These are phyloP conservation scores for Arthrinium puccinioides DNA, from an alignment of 2,329 filamentous ascomycete genomes.

Conservation along the genomic window DNA sequence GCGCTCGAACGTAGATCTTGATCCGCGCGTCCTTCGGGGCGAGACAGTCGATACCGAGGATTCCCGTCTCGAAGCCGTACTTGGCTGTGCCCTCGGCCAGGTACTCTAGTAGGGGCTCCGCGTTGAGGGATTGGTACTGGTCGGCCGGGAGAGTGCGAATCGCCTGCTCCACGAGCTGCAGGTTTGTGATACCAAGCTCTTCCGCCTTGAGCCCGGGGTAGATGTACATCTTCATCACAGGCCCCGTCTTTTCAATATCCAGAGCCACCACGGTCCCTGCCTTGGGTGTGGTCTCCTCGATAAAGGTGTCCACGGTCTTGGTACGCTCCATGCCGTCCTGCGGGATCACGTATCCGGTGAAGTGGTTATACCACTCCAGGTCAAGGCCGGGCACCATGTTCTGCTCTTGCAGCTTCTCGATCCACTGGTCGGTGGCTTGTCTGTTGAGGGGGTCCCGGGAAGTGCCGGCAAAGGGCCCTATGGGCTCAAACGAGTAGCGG, in stretches of 20 bases:
- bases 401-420: conserved; percentile 2
- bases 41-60: conserved; percentile 1
- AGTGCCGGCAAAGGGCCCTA: conserved; percentile 1
- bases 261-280: conserved; percentile 1
- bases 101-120: background rate
- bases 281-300: conserved; percentile 4
- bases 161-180: conserved; percentile 2
- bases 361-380: conserved; percentile 3
- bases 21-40: background rate
- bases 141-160: background rate
- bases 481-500: conserved; percentile 3
- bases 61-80: conserved; percentile 2
- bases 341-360: background rate
- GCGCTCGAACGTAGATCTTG: conserved; percentile 2
- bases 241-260: conserved; percentile 1
- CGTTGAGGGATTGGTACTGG: background rate
- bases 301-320: background rate
- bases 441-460: conserved; percentile 1
- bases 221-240: conserved; percentile 4
- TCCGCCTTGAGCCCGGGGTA: conserved; percentile 3
- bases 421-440: background rate
- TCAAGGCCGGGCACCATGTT: conserved; percentile 3
- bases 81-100: conserved; percentile 1
- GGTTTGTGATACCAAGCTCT: conserved; percentile 2
- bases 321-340: conserved; percentile 1